Conservation (phyloP, 1,284 basidiomycete species). For the Thecaphora thlaspeos region DNA sequence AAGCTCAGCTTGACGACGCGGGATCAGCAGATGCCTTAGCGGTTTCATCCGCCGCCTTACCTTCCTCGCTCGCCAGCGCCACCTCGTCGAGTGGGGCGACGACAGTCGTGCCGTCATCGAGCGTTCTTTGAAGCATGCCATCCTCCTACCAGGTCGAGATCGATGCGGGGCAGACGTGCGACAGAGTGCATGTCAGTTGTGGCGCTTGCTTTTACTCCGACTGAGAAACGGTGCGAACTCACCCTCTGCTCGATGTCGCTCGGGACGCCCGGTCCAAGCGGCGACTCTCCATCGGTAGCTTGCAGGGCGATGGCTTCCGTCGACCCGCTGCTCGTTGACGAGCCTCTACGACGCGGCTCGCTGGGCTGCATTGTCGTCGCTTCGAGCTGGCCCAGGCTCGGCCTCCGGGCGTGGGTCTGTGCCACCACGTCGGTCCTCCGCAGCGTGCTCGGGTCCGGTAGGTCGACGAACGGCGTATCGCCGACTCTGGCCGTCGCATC, state of each 20-base stretch:
- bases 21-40: too few relatives aligned
- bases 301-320: not conserved
- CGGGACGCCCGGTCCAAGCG: conserved; percentile 39
- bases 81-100: conserved; percentile 54
- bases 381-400: conserved; percentile 32
- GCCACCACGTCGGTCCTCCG: conserved; percentile 20
- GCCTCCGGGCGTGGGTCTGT: conserved; percentile 33
- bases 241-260: conserved; percentile 17
- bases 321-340: not conserved
- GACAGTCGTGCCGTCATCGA: conserved; percentile 47
- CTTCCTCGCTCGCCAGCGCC: conserved; percentile 24
- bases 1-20: too few relatives aligned
- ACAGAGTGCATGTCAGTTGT: too few relatives aligned
- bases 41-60: too few relatives aligned
- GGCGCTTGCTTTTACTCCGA: too few relatives aligned
- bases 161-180: too few relatives aligned
- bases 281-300: conserved; percentile 27
- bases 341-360: not conserved
- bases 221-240: not conserved
- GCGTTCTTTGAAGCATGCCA: conserved; percentile 44
- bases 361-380: not conserved
- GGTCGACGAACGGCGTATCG: conserved; percentile 18
- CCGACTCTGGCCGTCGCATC: conserved; percentile 20
- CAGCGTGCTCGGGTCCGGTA: conserved; percentile 22
- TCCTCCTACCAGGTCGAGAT: conserved; percentile 6